These are phyloP conservation scores for Suillus occidentalis DNA, from an alignment of 768 basidiomycete genomes.

Conservation along the genomic window DNA sequence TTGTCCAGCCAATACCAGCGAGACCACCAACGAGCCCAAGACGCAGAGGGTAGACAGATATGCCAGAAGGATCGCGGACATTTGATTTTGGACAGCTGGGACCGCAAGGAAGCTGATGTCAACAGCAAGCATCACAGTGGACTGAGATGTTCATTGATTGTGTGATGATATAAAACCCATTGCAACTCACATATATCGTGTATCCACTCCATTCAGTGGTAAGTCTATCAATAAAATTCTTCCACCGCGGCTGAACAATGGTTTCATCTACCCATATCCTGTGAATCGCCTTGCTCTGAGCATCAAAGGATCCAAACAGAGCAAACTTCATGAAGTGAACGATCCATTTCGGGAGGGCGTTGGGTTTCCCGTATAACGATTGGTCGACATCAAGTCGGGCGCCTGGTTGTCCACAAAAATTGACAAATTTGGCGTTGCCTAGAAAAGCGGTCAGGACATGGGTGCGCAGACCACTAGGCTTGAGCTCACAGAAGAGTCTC, in stretches of 20 bases:
- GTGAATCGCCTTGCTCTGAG: slow-evolving; percentile 40
- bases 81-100: background rate
- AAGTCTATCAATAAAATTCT: slow-evolving; percentile 39
- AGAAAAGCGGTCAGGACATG: background rate
- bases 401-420: slow-evolving; percentile 37
- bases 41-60: slow-evolving; percentile 9
- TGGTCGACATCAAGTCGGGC: slow-evolving; percentile 33
- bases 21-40: slow-evolving; percentile 4
- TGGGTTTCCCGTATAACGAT: slow-evolving; percentile 19
- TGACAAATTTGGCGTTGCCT: slow-evolving; percentile 31
- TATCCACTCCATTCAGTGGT: slow-evolving; percentile 49
- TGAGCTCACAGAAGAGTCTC: slow-evolving; percentile 7
- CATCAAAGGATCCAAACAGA: slow-evolving; percentile 46
- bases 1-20: slow-evolving; percentile 18
- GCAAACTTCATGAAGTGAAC: slow-evolving; percentile 31
- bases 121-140: slow-evolving; percentile 15
- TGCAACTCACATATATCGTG: slow-evolving; percentile 42
- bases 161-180: background rate
- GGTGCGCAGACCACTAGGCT: too few relatives aligned
- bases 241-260: slow-evolving; percentile 39
- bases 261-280: slow-evolving; percentile 46
- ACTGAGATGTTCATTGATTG: background rate
- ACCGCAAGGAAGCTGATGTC: slow-evolving; percentile 11
- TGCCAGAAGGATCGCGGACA: background rate
- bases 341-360: background rate